phyloP scores from a whole-genome alignment of 805 yeast genomes.

The Sugiyamaella marilandica region DNA sequence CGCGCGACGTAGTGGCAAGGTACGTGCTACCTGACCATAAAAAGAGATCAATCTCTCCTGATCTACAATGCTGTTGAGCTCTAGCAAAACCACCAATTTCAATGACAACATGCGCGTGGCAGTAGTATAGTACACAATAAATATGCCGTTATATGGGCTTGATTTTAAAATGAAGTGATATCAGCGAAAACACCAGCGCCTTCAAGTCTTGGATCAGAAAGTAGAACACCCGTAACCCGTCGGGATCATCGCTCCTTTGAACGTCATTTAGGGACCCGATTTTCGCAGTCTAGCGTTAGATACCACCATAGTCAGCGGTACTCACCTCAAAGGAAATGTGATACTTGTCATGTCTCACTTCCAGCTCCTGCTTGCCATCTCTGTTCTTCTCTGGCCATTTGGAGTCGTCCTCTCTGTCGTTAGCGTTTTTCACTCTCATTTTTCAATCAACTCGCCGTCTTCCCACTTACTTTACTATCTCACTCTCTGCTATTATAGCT shows the following conservation, averaged over 20 bases:
- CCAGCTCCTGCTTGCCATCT: conserved; percentile 42
- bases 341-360: conserved; percentile 35
- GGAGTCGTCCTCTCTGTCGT: conserved; percentile 34
- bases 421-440: neutral
- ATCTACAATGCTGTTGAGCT: no score
- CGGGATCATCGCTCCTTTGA: conserved; percentile 39
- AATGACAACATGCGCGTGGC: no score
- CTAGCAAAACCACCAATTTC: no score
- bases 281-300: conserved; percentile 30
- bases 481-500: conserved; percentile 36
- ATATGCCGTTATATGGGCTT: conserved; percentile 12
- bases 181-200: conserved; percentile 41
- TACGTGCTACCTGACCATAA: no score
- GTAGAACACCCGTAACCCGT: conserved; percentile 42
- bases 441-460: no score
- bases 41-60: no score
- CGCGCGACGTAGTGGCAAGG: no score
- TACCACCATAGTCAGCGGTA: neutral
- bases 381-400: conserved; percentile 40
- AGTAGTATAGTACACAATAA: neutral
- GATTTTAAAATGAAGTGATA: conserved; percentile 41
- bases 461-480: conserved; percentile 32
- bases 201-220: conserved; percentile 42
- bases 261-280: conserved; percentile 40
- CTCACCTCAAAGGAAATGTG: conserved; percentile 33